Percentiles rank a stretch among this genome's conserved stretches.
These are phyloP conservation scores for Rosa multiflora DNA, from an alignment of 306 rosid genomes.

Conservation along the genomic window DNA sequence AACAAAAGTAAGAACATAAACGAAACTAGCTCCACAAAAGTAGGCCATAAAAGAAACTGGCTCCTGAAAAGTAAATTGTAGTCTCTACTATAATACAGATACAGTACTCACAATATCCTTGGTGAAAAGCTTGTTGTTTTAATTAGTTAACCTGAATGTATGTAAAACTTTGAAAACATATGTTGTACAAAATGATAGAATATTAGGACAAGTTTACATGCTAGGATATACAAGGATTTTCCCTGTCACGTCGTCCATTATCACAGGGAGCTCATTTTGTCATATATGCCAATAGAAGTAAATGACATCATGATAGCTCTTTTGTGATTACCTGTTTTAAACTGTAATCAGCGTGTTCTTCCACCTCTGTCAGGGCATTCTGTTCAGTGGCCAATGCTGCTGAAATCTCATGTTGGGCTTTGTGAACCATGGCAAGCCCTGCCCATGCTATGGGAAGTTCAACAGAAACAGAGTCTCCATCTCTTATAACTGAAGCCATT, in stretches of 20 bases:
- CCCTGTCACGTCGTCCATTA: neutral
- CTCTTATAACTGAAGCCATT: constrained; percentile 92
- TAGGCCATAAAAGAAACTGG: neutral
- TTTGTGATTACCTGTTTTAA: constrained; percentile 68
- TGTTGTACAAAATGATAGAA: neutral
- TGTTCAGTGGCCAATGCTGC: constrained; percentile 71
- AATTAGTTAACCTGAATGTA: neutral
- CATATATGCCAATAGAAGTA: constrained; percentile 1
- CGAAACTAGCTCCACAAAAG: neutral
- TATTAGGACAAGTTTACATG: neutral
- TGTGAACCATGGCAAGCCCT: constrained; percentile 95
- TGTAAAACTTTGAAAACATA: neutral
- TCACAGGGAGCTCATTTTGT: neutral
- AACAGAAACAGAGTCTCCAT: constrained; percentile 70
- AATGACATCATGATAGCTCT: neutral
- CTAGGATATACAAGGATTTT: neutral
- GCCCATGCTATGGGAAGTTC: constrained; percentile 89
- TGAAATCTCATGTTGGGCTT: constrained; percentile 86
- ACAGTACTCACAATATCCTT: neutral
- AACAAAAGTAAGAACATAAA: neutral
- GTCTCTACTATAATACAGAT: neutral
- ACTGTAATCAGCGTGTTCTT: constrained; percentile 64
- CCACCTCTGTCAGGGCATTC: constrained; percentile 60
- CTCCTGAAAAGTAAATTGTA: neutral
- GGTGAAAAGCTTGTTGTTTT: neutral